Base-by-base conservation (phyloP, 2,329 filamentous ascomycete genomes). In the Tolypocladium album region DNA sequence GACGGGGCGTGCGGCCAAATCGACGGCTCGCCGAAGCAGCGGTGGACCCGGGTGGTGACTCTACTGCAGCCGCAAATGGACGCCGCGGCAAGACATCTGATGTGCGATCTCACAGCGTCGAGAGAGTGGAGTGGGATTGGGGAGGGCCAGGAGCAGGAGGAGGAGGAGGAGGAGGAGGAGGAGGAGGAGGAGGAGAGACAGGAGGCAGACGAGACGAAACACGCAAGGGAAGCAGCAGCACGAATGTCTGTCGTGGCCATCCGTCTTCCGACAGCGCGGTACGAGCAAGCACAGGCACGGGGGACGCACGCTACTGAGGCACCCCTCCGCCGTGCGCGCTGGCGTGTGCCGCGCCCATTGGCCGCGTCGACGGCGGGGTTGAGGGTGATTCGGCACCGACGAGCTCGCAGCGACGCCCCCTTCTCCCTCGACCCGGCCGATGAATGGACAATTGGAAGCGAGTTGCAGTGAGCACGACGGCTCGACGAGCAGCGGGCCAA, bases 301-400 rank as follows among this genome's bases (percentile, higher is more conserved):
- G 5, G 17, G 27, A 31, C 27, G 3, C 15, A n/a, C 50, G 50
- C 50, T 53, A 38, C 50, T 22, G 50, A 15, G 50, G 15, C 50
- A 36, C 55, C 55, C 55, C 55, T 57, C 24, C 24, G 55, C 55
- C 12, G 55, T 13, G 55, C n/a, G 38, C 57, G 58, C 55, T 62
- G 59, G 58, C 63, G 63, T 64, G 63, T 56, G 59, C 55, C 53
- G 34, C 57, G 53, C 58, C 58, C 13, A 64, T 64, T 64, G 63
- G 63, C 59, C 9, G 55, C n/a, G 39, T 20, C 20, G 9, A 12
- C 20, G 42, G 56, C 42, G 56, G 56, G 56, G 56, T 47, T 4
- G 55, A 42, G n/a, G 52, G 13, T n/a, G 34, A 11, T 39, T 31
- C 27, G 27, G 3, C 24, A n/a, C 20, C 53, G 53, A 56, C 34